Conservation (phyloP, 2,329 filamentous ascomycete species). For the Phaeophleospora eucalypticola region DNA sequence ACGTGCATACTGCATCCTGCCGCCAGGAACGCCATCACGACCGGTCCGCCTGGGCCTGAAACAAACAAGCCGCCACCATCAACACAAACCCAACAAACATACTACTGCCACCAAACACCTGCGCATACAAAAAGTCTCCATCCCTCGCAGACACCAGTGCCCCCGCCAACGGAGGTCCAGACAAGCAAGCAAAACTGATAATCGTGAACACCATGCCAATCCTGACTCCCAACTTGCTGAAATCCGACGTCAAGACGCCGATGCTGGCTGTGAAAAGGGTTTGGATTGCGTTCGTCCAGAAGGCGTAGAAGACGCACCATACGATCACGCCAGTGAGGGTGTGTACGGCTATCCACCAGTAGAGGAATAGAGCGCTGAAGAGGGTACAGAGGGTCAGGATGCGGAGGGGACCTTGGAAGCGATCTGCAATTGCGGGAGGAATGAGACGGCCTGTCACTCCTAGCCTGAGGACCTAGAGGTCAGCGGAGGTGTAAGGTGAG, state of each 20-base stretch:
- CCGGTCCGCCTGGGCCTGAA: too few species aligned
- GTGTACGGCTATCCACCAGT: not conserved
- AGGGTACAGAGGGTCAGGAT: not conserved
- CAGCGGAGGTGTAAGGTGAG: too few species aligned
- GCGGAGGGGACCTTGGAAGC: not conserved
- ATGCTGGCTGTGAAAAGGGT: not conserved
- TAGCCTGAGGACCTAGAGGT: too few species aligned
- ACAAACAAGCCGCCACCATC: too few species aligned
- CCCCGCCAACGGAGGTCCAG: not conserved
- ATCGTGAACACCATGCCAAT: not conserved
- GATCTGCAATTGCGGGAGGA: not conserved
- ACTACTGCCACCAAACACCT: not conserved
- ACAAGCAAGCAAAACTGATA: not conserved
- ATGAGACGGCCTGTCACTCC: not conserved
- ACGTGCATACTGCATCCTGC: too few species aligned
- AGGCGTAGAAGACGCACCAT: not conserved
- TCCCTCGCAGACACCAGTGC: not conserved
- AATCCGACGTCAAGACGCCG: not conserved
- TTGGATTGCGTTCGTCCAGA: not conserved
- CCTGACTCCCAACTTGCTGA: not conserved
- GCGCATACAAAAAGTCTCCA: not conserved
- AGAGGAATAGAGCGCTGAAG: not conserved
- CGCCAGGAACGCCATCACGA: too few species aligned
- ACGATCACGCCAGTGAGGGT: not conserved
- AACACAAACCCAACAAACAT: too few species aligned